Evolutionary conservation across 352 stramenopile species (phyloP).

Genomic region (Saprolegnia diclina): DNA sequence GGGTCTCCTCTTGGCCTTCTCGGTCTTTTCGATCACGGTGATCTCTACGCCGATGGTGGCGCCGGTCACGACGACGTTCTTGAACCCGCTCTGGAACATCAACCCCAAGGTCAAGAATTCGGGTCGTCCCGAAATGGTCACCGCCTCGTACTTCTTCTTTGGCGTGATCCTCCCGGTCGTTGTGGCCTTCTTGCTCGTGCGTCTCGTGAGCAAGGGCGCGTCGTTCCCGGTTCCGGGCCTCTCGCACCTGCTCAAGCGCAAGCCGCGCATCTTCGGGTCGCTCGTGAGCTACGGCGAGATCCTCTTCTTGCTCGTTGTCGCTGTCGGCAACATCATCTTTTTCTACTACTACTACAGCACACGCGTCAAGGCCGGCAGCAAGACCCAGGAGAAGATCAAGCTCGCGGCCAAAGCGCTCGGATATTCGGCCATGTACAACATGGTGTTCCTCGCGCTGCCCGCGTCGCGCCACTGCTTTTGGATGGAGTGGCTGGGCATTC

Average conservation of each 20-base stretch:
- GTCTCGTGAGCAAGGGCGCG: conserved; percentile 33
- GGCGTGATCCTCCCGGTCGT: conserved; percentile 37
- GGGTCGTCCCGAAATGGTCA: conserved; percentile 45
- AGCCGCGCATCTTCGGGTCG: conserved; percentile 30
- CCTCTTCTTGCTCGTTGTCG: conserved; percentile 39
- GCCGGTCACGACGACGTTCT: neutral
- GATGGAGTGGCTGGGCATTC: conserved; percentile 76
- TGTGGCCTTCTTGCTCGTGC: conserved; percentile 35
- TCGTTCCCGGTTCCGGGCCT: conserved; percentile 9
- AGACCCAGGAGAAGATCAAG: neutral
- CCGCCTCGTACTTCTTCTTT: conserved; percentile 43
- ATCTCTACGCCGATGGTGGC: neutral
- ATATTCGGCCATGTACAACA: conserved; percentile 5
- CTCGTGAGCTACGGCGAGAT: conserved; percentile 51
- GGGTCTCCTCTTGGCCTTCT: neutral
- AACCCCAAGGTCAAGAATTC: neutral
- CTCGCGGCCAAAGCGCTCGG: neutral
- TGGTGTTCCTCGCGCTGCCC: conserved; percentile 31
- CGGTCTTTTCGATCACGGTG: neutral
- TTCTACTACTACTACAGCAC: conserved; percentile 33
- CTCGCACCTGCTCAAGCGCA: conserved; percentile 38
- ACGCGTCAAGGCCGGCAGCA: neutral
- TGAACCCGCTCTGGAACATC: neutral
- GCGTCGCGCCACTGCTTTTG: conserved; percentile 74
- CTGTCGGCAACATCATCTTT: conserved; percentile 46